Percentiles rank a stretch among this genome's conserved stretches.
These are phyloP conservation scores for Xylariaceae sp. DNA, from an alignment of 2,329 filamentous ascomycete genomes.

Conservation along the genomic window DNA sequence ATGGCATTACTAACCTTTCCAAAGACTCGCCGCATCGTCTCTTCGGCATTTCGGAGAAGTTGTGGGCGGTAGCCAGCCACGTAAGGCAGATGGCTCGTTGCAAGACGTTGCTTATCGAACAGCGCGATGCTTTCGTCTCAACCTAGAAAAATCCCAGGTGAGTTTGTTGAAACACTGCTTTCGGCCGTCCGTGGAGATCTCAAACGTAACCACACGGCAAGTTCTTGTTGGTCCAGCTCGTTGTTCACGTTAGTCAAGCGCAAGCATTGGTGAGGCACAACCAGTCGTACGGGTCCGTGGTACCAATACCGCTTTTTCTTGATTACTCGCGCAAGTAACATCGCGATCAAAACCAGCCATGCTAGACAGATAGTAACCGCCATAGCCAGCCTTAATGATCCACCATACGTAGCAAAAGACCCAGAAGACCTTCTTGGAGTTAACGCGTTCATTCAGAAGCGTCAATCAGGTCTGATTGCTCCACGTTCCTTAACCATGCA, in stretches of 20 bases:
- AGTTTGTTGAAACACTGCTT: slow-evolving; percentile 27
- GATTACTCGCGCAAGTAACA: slow-evolving; percentile 8
- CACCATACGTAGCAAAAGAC: slow-evolving; percentile 21
- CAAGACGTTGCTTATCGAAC: slow-evolving; percentile 3
- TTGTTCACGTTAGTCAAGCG: not conserved
- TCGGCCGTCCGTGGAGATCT: slow-evolving; percentile 17
- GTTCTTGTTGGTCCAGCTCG: slow-evolving; percentile 10
- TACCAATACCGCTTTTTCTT: slow-evolving; percentile 20
- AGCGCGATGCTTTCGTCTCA: slow-evolving; percentile 1
- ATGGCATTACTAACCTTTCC: slow-evolving; percentile 25
- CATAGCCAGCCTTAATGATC: slow-evolving; percentile 11
- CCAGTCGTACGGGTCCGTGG: slow-evolving; percentile 10
- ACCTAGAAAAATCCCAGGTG: slow-evolving; percentile 10
- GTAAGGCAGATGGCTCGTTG: slow-evolving; percentile 1
- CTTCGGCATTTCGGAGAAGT: slow-evolving; percentile 13
- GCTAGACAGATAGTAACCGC: slow-evolving; percentile 4
- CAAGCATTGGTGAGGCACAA: slow-evolving; percentile 15
- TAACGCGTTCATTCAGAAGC: slow-evolving; percentile 14
- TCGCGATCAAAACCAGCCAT: slow-evolving; percentile 14
- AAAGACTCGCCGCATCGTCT: slow-evolving; percentile 10
- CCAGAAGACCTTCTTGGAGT: slow-evolving; percentile 10
- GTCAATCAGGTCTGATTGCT: slow-evolving; percentile 18
- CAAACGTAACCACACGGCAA: slow-evolving; percentile 16
- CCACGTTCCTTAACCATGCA: not conserved
- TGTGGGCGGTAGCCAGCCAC: slow-evolving; percentile 12